Conservation (phyloP, 2,329 filamentous ascomycete species). For the Stemphylium beticola region DNA sequence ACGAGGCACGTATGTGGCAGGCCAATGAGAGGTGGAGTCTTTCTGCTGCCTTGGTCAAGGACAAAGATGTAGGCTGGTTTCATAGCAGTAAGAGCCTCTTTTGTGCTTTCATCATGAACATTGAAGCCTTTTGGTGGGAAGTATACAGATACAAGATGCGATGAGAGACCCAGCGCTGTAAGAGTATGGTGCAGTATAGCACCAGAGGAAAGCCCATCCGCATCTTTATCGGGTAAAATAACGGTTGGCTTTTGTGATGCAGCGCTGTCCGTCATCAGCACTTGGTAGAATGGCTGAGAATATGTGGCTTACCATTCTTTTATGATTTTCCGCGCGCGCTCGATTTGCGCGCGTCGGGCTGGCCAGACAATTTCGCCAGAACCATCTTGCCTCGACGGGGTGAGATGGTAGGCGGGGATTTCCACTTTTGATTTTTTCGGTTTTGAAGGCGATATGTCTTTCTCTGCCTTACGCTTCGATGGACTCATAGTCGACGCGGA, state of each 20-base stretch:
- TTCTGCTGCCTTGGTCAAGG: conserved; percentile 68
- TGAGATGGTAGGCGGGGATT: conserved; percentile 42
- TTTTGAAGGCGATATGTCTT: conserved; percentile 17
- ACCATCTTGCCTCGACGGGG: conserved; percentile 33
- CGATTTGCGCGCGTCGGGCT: conserved; percentile 62
- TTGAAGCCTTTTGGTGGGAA: conserved; percentile 65
- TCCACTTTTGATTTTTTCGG: conserved; percentile 35
- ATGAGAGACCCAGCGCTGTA: conserved; percentile 62
- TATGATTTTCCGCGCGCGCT: conserved; percentile 63
- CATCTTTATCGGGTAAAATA: conserved; percentile 73
- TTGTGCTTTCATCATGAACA: conserved; percentile 62
- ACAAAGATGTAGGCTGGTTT: conserved; percentile 66
- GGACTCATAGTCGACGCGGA: conserved; percentile 29
- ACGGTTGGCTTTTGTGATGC: conserved; percentile 59
- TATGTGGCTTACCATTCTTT: conserved; percentile 59
- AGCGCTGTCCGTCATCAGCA: conserved; percentile 52
- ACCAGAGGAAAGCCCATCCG: conserved; percentile 70
- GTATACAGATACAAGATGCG: conserved; percentile 62
- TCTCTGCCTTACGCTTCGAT: conserved; percentile 40
- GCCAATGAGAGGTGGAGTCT: conserved; percentile 61
- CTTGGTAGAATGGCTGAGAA: not conserved
- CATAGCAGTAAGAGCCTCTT: conserved; percentile 57
- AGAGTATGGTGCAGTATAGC: conserved; percentile 68
- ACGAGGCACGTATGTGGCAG: conserved; percentile 60
- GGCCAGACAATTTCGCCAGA: conserved; percentile 65